Evolutionary conservation across 1,139 yeast species (phyloP), one percentile per base, ranked within the genome.

Genomic region (Lodderomyces theae): DNA sequence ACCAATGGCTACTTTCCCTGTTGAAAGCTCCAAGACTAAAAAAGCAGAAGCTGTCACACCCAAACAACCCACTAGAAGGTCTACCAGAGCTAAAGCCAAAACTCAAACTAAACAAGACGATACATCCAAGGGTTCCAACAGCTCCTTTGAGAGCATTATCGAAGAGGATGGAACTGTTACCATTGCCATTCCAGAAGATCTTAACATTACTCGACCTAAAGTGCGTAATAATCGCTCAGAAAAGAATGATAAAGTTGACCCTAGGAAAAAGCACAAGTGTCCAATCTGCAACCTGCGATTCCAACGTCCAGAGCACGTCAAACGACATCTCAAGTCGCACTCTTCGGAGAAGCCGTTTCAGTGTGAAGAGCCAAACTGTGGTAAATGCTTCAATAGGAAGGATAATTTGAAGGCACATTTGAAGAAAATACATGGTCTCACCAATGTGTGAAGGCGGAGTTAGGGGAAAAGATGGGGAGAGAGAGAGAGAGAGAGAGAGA

Each of bases 301-400:
- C 70, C 90, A 87, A 58, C 74, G 97, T 46, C 90, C 94, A 26
- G 96, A 92, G 56, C 96, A 92, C 66, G 87, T 90, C 42, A 86
- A 88, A 58, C 74, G 97, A 55, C 97, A 90, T 59, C 72, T 85
- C 79, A 75, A 94, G 53, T 80, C 88, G 23, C 97, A 90, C 62
- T 82, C 94, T 3, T 80, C 87, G 24, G 96, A 87, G 51, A 85
- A 86, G 57, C 97, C 96, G 4, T 89, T 76, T 58, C 77, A 72
- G 42, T 90, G 97, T 63, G 79, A 80, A 42, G 71, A 79, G 57
- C 74, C 77, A 35, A 77, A 79, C 61, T 88, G 97, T 63, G 80
- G 80, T 19, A 86, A 88, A 60, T 66, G 86, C 48, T 94, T 90
- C 60, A 83, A 83, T 57, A 46, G 87, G 51, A 79, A 78, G 53